A percentile compares a stretch with the other conserved stretches of the same genome.
These are phyloP conservation scores for Somion occarium DNA, from an alignment of 1,284 basidiomycete genomes.

Conservation along the genomic window DNA sequence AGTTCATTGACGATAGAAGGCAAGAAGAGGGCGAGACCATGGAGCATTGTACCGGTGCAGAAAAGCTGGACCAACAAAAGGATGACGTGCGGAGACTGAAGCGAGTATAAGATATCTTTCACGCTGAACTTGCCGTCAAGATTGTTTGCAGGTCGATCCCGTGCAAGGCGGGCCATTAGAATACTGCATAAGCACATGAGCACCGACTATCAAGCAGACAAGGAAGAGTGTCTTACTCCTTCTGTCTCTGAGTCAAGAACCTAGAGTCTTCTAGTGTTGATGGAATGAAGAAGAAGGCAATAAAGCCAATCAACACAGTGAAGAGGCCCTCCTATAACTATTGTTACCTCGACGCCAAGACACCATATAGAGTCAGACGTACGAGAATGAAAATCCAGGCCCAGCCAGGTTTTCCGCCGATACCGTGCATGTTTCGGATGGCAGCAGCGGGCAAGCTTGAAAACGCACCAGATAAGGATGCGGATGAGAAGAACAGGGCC, in stretches of 20 bases:
- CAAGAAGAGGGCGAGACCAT: conserved; percentile 13
- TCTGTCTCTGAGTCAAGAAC: conserved; percentile 29
- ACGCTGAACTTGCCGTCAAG: conserved; percentile 16
- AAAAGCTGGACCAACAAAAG: conserved; percentile 19
- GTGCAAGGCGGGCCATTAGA: conserved; percentile 3
- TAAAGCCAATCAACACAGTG: conserved; percentile 8
- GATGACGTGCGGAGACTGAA: conserved; percentile 21
- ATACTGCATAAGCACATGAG: conserved; percentile 14
- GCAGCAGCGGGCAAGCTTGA: conserved; percentile 58
- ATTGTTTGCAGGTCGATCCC: background rate
- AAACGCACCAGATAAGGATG: conserved; percentile 54
- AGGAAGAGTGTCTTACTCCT: conserved; percentile 23
- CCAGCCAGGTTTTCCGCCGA: conserved; percentile 50
- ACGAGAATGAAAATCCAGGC: conserved; percentile 64
- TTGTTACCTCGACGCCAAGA: background rate
- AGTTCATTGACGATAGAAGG: conserved; percentile 26
- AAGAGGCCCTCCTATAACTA: conserved; percentile 10
- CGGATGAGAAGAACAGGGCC: conserved; percentile 49
- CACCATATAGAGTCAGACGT: background rate
- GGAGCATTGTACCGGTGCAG: conserved; percentile 18
- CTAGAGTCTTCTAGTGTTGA: conserved; percentile 29
- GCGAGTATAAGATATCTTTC: conserved; percentile 18
- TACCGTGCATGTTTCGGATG: conserved; percentile 56
- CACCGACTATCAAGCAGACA: conserved; percentile 17
- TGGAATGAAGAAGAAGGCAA: conserved; percentile 27